Evolutionary conservation across 257 asterid genomes (phyloP).

Genomic region (Ilex asprella): DNA sequence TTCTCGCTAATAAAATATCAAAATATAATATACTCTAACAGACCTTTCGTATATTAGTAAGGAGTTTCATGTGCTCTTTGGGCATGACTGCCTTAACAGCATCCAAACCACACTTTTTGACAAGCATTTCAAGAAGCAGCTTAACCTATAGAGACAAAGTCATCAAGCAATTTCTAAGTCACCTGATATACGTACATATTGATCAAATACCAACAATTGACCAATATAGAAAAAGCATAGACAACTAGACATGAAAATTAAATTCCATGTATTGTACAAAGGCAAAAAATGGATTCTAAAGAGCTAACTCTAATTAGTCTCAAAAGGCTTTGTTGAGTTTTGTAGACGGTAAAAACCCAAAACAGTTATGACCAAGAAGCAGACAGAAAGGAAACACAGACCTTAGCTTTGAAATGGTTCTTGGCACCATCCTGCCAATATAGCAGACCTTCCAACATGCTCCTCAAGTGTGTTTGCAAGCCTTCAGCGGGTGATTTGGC

Average conservation of each 20-base stretch:
- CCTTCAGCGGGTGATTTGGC: conserved; percentile 76
- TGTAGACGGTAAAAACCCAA: too few relatives aligned
- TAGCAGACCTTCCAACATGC: conserved; percentile 76
- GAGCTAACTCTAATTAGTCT: too few relatives aligned
- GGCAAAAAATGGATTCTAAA: too few relatives aligned
- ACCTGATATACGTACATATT: not conserved
- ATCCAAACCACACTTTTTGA: conserved; percentile 88
- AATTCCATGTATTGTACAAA: too few relatives aligned
- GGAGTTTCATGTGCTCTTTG: conserved; percentile 88
- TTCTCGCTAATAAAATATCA: too few relatives aligned
- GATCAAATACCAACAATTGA: conserved; percentile 5
- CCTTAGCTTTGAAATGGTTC: conserved; percentile 93
- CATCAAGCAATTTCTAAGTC: not conserved
- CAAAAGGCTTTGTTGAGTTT: too few relatives aligned
- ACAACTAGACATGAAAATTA: too few relatives aligned
- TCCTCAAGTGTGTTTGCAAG: conserved; percentile 61
- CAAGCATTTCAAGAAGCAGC: conserved; percentile 86
- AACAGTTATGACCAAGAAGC: too few relatives aligned
- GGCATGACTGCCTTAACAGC: conserved; percentile 94
- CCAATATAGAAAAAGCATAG: not conserved
- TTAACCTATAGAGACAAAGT: conserved; percentile 47
- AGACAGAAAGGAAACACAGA: conserved; percentile 19
- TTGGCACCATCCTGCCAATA: conserved; percentile 73
- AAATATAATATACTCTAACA: not conserved
- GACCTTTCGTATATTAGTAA: conserved; percentile 92